Base-by-base conservation (phyloP, 129 eudicot species). In the Ambrosia trifida region DNA sequence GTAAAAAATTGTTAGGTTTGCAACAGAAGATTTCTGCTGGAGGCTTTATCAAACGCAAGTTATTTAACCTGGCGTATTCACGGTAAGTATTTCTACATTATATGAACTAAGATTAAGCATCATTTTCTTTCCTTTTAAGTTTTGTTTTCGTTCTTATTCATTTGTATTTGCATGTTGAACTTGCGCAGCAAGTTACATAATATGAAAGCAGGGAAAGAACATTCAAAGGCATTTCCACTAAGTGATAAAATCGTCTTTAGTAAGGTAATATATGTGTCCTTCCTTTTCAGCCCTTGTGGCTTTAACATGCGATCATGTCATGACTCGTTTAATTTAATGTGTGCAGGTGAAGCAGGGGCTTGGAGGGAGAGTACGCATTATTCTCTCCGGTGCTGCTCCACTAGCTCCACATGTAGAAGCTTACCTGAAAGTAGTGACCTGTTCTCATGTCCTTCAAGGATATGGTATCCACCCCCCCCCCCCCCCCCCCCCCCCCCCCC, bases 211-310 rank as follows among this genome's bases (percentile, higher is more conserved):
- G 99, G 99, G 30, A 66, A 32, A 33, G 83, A 84, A 46, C 96
- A 95, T 64, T 7, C 81, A 4, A 94, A 95, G 68, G 99, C 99
- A 75, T 76, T 97, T 74, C 90, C 94, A 31, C 51, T 85, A 11
- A 84, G 79, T 83, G 99, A 95, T 81, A 95, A 83, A 77, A 44
- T 90, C 57, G 97, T 88, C 33, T 95, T 95, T 80, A 90, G 82
- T 17, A 95, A 95, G 97, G 99, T 95, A 17, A n/a, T 59, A 32
- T 56, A 17, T 11, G 38, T 7, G n/a, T 62, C 2, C 64, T 38
- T 30, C 28, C 11, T 45, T 72, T 35, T 47, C 4, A 1, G 1
- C 31, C 40, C 72, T 12, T 50, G 28, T 30, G 14, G 12, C 31
- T 4, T 68, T 28, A 31, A 12, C 64, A 69, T 49, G 7, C 40